Conservation (phyloP, 352 stramenopile species). For the Phytophthora nicotianae region DNA sequence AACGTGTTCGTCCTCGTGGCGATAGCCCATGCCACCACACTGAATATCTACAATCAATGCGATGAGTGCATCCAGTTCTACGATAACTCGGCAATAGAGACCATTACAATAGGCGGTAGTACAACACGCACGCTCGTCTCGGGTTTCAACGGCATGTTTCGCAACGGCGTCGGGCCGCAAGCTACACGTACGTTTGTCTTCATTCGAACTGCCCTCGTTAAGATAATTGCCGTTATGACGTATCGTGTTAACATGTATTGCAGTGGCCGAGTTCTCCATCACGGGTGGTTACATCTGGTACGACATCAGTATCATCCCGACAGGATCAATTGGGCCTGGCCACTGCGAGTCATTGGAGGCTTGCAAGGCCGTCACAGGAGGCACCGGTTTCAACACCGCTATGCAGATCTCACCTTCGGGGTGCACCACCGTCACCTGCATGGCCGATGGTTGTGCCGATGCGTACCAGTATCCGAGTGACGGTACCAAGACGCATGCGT, state of each 20-base stretch:
- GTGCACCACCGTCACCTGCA: constrained; percentile 51
- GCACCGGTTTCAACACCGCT: constrained; percentile 58
- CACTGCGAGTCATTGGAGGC: constrained; percentile 43
- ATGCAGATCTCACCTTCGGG: constrained; percentile 52
- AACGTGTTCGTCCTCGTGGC: constrained; percentile 20
- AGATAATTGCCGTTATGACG: constrained; percentile 9
- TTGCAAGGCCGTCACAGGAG: constrained; percentile 51
- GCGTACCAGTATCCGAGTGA: constrained; percentile 65
- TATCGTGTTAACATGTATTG: neutral
- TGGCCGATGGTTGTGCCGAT: constrained; percentile 45
- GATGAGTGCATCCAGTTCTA: constrained; percentile 53
- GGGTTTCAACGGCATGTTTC: constrained; percentile 68
- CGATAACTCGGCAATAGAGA: constrained; percentile 56
- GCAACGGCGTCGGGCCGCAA: constrained; percentile 46
- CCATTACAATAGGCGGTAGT: constrained; percentile 39
- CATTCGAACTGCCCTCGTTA: neutral
- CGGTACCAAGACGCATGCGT: constrained; percentile 59
- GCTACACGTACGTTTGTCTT: constrained; percentile 38
- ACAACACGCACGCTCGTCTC: constrained; percentile 37
- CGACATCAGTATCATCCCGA: constrained; percentile 61
- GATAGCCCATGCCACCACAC: constrained; percentile 27
- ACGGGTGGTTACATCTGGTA: constrained; percentile 44
- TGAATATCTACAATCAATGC: constrained; percentile 63
- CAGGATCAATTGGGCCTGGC: constrained; percentile 35
- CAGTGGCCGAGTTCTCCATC: constrained; percentile 56